Evolutionary conservation across 1,284 basidiomycete genomes (phyloP), one percentile per base, ranked within the genome.

Genomic region (Boletus austroedulis): DNA sequence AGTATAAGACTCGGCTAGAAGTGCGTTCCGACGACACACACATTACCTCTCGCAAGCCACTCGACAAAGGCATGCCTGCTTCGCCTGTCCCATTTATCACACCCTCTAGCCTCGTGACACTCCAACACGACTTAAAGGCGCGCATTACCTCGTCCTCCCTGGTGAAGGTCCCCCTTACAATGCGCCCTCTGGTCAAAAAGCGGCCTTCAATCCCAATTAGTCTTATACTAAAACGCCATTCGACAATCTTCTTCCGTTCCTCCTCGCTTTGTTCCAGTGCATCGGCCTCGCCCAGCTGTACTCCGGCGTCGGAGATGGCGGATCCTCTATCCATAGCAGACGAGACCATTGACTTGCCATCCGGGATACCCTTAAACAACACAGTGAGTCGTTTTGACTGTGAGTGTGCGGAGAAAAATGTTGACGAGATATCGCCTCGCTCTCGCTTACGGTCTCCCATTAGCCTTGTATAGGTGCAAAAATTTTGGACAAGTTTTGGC

Each of bases 401-500:
- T 49, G 45, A 45, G 28, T 28, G 1, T 41, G 12, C 9, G 34
- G n/a, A 24, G 29, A 19, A 36, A 28, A 32, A 50, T 31, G 51
- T 46, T 68, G 53, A 73, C 50, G 40, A 49, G 43, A 46, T 55
- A 38, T 48, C 6, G 11, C 44, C 41, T 10, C 38, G 31, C 45
- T 31, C 24, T 48, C 12, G 10, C 34, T 38, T 36, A 36, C 34
- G 34, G 14, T 36, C 34, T 17, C 12, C 17, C 19, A 19, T 23
- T 40, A 70, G 70, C 69, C 72, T 15, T 53, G 56, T 19, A 64
- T 74, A 55, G 69, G 69, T 28, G 54, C 64, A 4, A 71, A 70
- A 63, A 71, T 71, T 1, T 29, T 70, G 26, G 72, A 73, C 31
- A 60, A 59, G 1, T 71, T 71, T 60, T 74, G 69, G 71, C 69